A percentile compares a stretch with the other conserved stretches of the same genome.
Evolutionary conservation across 176 grass and related monocot genomes (phyloP).

Genomic region (Saccharum spontaneum): DNA sequence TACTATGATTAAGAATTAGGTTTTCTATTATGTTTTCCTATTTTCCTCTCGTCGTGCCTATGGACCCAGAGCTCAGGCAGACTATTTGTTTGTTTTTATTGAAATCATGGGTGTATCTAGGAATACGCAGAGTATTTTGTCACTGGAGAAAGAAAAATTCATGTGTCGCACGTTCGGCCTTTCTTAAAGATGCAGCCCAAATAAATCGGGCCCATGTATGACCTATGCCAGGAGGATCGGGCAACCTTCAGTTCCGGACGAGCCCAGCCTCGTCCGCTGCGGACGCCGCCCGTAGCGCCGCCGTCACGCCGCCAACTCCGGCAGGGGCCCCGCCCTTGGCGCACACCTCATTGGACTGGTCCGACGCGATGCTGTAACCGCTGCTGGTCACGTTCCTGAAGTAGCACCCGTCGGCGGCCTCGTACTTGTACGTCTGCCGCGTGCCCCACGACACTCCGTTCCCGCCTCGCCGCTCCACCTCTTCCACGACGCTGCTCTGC

Average conservation of each 20-base stretch:
- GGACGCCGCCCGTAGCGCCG: neutral
- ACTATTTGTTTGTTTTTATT: no score
- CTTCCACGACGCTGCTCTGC: conserved; percentile 43
- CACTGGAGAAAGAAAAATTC: no score
- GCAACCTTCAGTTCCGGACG: neutral
- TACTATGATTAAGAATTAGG: no score
- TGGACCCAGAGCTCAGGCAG: no score
- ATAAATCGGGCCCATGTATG: no score
- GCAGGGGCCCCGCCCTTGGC: neutral
- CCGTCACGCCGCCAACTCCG: neutral
- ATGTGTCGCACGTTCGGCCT: no score
- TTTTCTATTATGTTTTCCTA: no score
- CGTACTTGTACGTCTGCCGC: conserved; percentile 60
- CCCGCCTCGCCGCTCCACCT: conserved; percentile 24
- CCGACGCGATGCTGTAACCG: conserved; percentile 33
- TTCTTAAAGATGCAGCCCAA: no score
- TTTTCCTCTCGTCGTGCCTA: no score
- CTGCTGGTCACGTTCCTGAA: conserved; percentile 51
- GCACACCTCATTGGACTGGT: conserved; percentile 31
- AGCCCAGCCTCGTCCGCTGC: conserved; percentile 5
- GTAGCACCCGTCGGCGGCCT: conserved; percentile 60
- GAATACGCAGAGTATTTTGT: no score
- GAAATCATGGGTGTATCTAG: no score
- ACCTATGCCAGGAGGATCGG: no score
- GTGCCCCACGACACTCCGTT: conserved; percentile 33